A percentile compares a stretch with the other conserved stretches of the same genome.
phyloP scores from a whole-genome alignment of 2,329 filamentous ascomycete genomes.

The Waltergamsia citrina region DNA sequence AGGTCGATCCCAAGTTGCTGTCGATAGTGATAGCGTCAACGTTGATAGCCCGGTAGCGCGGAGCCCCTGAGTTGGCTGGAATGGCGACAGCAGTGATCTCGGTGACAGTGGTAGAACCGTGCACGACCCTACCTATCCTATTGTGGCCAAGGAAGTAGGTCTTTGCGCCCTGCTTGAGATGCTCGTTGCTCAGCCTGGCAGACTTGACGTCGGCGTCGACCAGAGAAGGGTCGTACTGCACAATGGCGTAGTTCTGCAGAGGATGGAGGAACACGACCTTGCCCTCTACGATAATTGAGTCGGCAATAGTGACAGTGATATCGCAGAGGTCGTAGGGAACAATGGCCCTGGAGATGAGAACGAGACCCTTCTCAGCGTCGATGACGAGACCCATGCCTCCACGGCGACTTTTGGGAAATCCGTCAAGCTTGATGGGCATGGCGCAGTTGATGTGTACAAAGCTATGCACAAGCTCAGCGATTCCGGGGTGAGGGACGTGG shows the following conservation, averaged over 20 bases:
- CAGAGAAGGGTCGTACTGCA: conserved; percentile 87
- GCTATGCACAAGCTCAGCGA: conserved; percentile 87
- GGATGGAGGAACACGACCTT: conserved; percentile 96
- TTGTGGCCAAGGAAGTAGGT: conserved; percentile 99
- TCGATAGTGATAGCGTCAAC: conserved; percentile 96
- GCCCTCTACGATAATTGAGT: conserved; percentile 88
- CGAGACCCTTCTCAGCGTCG: conserved; percentile 89
- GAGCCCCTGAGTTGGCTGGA: conserved; percentile 83
- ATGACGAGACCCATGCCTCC: conserved; percentile 97
- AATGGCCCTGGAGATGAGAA: conserved; percentile 87
- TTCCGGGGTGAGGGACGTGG: conserved; percentile 77
- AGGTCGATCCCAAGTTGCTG: conserved; percentile 82
- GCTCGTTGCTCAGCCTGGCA: conserved; percentile 70
- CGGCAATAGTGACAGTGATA: conserved; percentile 90
- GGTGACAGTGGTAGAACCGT: conserved; percentile 88
- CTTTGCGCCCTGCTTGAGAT: conserved; percentile 85
- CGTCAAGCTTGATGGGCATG: conserved; percentile 93
- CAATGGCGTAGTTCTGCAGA: conserved; percentile 90
- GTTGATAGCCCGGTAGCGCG: conserved; percentile 89
- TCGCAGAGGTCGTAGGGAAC: conserved; percentile 96
- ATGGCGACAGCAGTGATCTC: conserved; percentile 97
- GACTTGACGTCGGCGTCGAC: conserved; percentile 92
- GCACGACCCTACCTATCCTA: conserved; percentile 85
- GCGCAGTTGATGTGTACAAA: conserved; percentile 90
- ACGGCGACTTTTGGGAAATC: conserved; percentile 91